A percentile compares a stretch with the other conserved stretches of the same genome.
phyloP scores from a whole-genome alignment of 208 protist genomes.

The Trypanosoma vivax region DNA sequence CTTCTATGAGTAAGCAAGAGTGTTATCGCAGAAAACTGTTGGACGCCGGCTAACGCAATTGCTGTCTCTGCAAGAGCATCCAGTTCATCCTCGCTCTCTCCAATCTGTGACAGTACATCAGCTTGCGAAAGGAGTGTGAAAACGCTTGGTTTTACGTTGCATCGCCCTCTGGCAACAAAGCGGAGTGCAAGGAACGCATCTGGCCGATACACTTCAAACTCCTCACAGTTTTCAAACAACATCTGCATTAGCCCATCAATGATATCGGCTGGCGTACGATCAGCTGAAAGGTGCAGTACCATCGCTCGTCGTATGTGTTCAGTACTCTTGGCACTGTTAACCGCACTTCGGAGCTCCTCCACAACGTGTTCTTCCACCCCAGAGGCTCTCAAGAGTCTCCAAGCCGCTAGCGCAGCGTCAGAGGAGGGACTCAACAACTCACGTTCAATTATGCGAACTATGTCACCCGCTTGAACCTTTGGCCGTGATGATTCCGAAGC shows the following conservation, averaged over 20 bases:
- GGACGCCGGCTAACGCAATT: conserved; percentile 37
- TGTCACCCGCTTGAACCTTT: background rate
- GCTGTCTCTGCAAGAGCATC: conserved; percentile 47
- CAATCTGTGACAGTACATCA: conserved; percentile 58
- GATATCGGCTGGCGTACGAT: conserved; percentile 28
- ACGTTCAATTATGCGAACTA: conserved; percentile 42
- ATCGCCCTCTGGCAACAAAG: conserved; percentile 23
- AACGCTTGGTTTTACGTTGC: conserved; percentile 7
- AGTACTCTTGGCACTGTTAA: conserved; percentile 55
- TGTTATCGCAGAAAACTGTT: conserved; percentile 40
- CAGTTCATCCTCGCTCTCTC: conserved; percentile 25
- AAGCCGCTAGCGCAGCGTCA: conserved; percentile 49
- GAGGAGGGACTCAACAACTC: conserved; percentile 59
- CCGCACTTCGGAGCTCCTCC: conserved; percentile 38
- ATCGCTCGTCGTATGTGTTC: conserved; percentile 52
- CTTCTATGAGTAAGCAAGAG: conserved; percentile 68
- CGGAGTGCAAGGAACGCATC: conserved; percentile 74
- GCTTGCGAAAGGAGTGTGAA: conserved; percentile 34
- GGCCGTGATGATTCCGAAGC: conserved; percentile 16
- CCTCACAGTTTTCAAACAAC: conserved; percentile 63
- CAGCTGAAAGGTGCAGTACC: conserved; percentile 45
- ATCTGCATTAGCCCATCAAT: conserved; percentile 25
- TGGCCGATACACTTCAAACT: conserved; percentile 70
- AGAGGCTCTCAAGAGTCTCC: conserved; percentile 45
- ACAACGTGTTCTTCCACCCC: conserved; percentile 36